Conservation (phyloP, 2,329 filamentous ascomycete species). For the Fusarium irregulare region DNA sequence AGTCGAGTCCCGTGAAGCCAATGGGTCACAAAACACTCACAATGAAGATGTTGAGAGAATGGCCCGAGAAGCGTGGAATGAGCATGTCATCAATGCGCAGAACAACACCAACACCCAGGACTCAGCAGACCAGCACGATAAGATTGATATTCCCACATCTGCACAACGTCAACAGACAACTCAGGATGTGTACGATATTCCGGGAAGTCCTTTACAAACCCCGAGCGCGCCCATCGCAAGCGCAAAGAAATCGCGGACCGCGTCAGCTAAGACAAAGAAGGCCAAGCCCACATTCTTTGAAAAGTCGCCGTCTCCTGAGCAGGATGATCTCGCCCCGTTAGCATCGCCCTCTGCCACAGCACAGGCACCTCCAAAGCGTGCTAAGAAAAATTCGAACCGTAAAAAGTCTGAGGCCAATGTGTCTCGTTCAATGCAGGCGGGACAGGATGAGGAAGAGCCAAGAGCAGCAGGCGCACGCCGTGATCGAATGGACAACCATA, state of each 20-base stretch:
- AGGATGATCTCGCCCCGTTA: slow-evolving; percentile 39
- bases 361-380: slow-evolving; percentile 47
- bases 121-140: slow-evolving; percentile 14
- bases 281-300: slow-evolving; percentile 61
- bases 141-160: slow-evolving; percentile 33
- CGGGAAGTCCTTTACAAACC: slow-evolving; percentile 37
- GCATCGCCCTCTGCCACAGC: slow-evolving; percentile 51
- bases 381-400: slow-evolving; percentile 48
- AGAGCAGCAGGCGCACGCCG: slow-evolving; percentile 33
- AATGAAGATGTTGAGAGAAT: slow-evolving; percentile 47
- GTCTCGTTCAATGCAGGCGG: slow-evolving; percentile 41
- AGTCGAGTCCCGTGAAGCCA: slow-evolving; percentile 14
- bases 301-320: slow-evolving; percentile 42
- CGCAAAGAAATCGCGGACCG: slow-evolving; percentile 49
- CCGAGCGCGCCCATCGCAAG: slow-evolving; percentile 40
- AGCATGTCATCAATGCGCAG: slow-evolving; percentile 50
- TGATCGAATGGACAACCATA: slow-evolving; percentile 46
- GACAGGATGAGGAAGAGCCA: slow-evolving; percentile 35
- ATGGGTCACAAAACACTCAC: slow-evolving; percentile 12
- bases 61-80: slow-evolving; percentile 52
- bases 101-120: slow-evolving; percentile 32
- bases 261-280: slow-evolving; percentile 58
- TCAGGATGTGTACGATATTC: slow-evolving; percentile 44
- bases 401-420: slow-evolving; percentile 30
- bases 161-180: slow-evolving; percentile 30